These are phyloP conservation scores for Aureobasidium sp. DNA, from an alignment of 2,329 filamentous ascomycete species.

Conservation along the genomic window DNA sequence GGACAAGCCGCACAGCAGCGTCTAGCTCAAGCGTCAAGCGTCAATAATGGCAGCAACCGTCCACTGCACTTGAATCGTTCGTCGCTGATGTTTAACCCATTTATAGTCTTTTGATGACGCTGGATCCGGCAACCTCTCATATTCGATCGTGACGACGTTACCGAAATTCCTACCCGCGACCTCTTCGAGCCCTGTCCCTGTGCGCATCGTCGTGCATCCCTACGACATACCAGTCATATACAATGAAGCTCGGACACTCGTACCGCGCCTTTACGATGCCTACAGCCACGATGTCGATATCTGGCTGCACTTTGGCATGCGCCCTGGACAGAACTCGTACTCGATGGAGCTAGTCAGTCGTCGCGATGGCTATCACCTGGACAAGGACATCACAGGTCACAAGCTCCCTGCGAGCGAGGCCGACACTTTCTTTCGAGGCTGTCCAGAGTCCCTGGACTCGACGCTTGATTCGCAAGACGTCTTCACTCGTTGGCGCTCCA, in stretches of 20 bases:
- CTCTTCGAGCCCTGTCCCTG: conserved; percentile 32
- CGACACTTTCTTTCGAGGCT: conserved; percentile 23
- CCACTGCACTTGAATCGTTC: background rate
- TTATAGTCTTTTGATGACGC: conserved; percentile 67
- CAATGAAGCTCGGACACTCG: conserved; percentile 52
- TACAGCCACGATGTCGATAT: conserved; percentile 50
- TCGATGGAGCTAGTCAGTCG: conserved; percentile 64
- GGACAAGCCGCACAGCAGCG: background rate
- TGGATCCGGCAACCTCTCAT: conserved; percentile 66
- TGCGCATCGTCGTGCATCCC: conserved; percentile 59
- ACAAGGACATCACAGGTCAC: conserved; percentile 60
- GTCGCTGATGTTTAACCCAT: conserved; percentile 12
- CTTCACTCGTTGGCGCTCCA: conserved; percentile 24
- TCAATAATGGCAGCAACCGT: background rate
- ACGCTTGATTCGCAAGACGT: conserved; percentile 27
- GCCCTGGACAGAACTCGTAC: conserved; percentile 57
- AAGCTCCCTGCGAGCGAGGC: conserved; percentile 24
- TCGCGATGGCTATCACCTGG: conserved; percentile 59
- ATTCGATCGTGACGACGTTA: conserved; percentile 66
- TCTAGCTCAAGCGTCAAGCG: background rate
- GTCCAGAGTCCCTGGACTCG: conserved; percentile 24
- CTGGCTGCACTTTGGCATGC: conserved; percentile 75
- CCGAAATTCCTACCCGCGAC: conserved; percentile 52
- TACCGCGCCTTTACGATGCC: conserved; percentile 55
- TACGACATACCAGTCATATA: conserved; percentile 66